phyloP scores from a whole-genome alignment of 495 filamentous ascomycete species.

The Choiromyces venosus region DNA sequence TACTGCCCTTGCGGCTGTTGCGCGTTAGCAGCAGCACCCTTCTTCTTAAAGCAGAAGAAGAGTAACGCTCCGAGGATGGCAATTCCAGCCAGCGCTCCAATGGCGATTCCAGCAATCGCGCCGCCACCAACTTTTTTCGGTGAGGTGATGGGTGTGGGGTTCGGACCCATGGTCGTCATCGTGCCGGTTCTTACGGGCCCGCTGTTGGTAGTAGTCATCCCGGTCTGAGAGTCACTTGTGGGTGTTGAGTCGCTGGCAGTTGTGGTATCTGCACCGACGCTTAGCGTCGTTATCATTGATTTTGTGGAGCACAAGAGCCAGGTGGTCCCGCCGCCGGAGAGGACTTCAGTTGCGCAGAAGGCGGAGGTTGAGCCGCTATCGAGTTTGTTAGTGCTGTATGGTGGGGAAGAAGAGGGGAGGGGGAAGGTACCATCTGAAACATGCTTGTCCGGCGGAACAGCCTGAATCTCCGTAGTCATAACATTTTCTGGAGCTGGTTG shows the following conservation, averaged over 20 bases:
- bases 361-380: slow-evolving; percentile 3
- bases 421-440: slow-evolving; percentile 22
- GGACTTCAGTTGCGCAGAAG: slow-evolving; percentile 14
- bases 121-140: background rate
- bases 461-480: slow-evolving; percentile 10
- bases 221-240: background rate
- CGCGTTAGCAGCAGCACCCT: no score
- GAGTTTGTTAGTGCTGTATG: background rate
- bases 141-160: background rate
- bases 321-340: background rate
- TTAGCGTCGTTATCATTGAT: background rate
- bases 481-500: slow-evolving; percentile 15
- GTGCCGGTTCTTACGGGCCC: background rate
- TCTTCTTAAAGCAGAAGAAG: slow-evolving; percentile 12
- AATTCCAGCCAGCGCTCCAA: slow-evolving; percentile 11
- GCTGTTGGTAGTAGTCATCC: background rate
- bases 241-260: background rate
- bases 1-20: background rate
- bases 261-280: background rate
- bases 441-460: slow-evolving; percentile 1
- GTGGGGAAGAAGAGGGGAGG: background rate
- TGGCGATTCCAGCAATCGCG: slow-evolving; percentile 15
- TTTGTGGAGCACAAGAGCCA: slow-evolving; percentile 5
- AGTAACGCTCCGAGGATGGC: slow-evolving; percentile 2
- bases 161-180: no score